Evolutionary conservation across 306 rosid species (phyloP), one percentile per base, ranked within the genome.

Genomic region (Potentilla sterilis): DNA sequence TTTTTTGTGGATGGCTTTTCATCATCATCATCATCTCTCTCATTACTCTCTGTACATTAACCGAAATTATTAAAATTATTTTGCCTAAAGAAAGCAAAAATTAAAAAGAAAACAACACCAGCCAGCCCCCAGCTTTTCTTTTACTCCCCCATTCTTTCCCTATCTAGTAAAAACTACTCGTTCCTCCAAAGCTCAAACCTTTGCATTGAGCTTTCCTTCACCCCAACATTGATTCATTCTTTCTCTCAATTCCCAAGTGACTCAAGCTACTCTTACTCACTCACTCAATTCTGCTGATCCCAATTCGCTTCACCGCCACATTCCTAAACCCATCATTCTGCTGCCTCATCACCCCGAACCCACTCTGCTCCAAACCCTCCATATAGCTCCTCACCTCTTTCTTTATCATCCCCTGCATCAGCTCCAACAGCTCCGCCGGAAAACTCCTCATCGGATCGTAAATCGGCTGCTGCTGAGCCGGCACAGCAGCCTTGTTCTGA

Each of bases 321-420:
- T 88, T 89, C 77, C 90, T 80, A 75, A 84, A 88, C n/a, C 89
- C 97, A 61, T 82, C 90, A 11, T 65, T 81, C 0, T 38, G 77
- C 76, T 13, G 65, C 77, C n/a, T 67, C 71, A 67, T 80, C 51
- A 70, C 67, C 73, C 92, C 82, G 79, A 86, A 80, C 41, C 89
- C 91, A 77, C 78, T 90, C 77, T 83, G 86, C 80, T 87, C 92
- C 83, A 89, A 37, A n/a, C 92, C 92, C 49, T 79, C 84, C 96
- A 96, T 92, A 66, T 96, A 96, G 75, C 73, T 92, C 80, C 92
- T 86, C 90, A 96, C 99, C 81, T 96, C 99, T 41, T 71, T 83
- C 80, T 79, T 86, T 79, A 96, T 92, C 99, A 96, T 96, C n/a
- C 91, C 98, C 77, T 96, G 98, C 96, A 96, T 89, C 88, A 90